phyloP scores from a whole-genome alignment of 345 rosid species.

The Durio zibethinus region DNA sequence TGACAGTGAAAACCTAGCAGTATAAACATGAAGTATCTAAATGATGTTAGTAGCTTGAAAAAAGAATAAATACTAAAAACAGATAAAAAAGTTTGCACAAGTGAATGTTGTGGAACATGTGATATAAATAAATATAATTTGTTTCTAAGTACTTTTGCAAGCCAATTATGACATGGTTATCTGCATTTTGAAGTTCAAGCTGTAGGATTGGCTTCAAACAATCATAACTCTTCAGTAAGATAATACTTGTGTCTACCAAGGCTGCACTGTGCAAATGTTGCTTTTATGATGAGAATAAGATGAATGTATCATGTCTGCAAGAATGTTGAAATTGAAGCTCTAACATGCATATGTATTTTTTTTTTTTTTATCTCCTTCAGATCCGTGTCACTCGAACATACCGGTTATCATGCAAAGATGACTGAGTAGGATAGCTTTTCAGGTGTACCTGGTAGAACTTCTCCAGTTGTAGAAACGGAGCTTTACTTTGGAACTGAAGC shows the following conservation, averaged over 20 bases:
- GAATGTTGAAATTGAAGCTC: slow-evolving; percentile 3
- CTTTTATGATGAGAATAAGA: background rate
- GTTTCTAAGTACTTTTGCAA: background rate
- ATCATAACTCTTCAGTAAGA: background rate
- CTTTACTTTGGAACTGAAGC: background rate
- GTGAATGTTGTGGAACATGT: background rate
- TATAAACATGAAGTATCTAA: background rate
- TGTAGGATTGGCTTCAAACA: background rate
- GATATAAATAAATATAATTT: background rate
- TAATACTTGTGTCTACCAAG: background rate
- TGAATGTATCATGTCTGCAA: background rate
- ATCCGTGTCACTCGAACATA: slow-evolving; percentile 77
- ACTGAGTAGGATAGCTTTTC: slow-evolving; percentile 16
- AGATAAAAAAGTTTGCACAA: background rate
- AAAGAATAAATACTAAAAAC: background rate
- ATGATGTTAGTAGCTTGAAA: background rate
- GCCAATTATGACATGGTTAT: background rate
- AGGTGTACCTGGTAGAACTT: background rate
- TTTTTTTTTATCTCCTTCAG: slow-evolving; percentile 32
- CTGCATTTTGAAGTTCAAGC: background rate
- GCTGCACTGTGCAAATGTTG: background rate
- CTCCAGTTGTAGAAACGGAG: background rate
- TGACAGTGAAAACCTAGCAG: background rate
- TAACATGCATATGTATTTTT: background rate
- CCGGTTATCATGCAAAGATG: slow-evolving; percentile 37